A percentile compares a stretch with the other conserved stretches of the same genome.
Evolutionary conservation across 179 eudicot genomes (phyloP).

Genomic region (Nepenthes alata): DNA sequence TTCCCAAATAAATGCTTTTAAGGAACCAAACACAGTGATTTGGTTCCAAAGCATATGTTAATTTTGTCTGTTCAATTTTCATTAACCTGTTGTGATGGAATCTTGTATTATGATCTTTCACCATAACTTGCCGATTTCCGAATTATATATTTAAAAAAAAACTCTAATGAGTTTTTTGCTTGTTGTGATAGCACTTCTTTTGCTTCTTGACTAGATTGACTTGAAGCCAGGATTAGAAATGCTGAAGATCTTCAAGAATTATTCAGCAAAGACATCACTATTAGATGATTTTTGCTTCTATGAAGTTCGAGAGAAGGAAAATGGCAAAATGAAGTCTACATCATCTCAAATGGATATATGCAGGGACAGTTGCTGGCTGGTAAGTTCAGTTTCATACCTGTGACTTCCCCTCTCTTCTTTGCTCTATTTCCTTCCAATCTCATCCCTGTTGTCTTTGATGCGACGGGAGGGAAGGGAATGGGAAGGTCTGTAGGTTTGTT

Average conservation of each 20-base stretch:
- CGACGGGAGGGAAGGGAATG: not conserved
- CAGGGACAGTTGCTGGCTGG: conserved; percentile 12
- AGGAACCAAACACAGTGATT: no score
- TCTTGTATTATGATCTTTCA: no score
- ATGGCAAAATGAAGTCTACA: conserved; percentile 32
- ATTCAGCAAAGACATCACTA: conserved; percentile 17
- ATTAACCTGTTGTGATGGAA: no score
- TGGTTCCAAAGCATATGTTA: no score
- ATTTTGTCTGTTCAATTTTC: no score
- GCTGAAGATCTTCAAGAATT: conserved; percentile 32
- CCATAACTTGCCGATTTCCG: no score
- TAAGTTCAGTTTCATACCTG: conserved; percentile 12
- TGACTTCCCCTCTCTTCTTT: not conserved
- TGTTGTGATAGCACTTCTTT: not conserved
- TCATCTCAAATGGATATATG: conserved; percentile 19
- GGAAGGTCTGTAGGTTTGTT: not conserved
- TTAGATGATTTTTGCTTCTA: conserved; percentile 26
- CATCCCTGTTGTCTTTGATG: not conserved
- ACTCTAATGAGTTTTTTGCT: no score
- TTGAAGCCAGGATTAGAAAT: conserved; percentile 31
- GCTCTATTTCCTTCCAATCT: not conserved
- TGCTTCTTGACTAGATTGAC: conserved; percentile 16
- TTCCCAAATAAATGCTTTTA: no score
- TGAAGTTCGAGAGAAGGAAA: conserved; percentile 24
- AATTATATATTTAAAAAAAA: not conserved